Evolutionary conservation across 805 yeast species (phyloP), one percentile per base, ranked within the genome.

Genomic region (Scheffersomyces stipitis): DNA sequence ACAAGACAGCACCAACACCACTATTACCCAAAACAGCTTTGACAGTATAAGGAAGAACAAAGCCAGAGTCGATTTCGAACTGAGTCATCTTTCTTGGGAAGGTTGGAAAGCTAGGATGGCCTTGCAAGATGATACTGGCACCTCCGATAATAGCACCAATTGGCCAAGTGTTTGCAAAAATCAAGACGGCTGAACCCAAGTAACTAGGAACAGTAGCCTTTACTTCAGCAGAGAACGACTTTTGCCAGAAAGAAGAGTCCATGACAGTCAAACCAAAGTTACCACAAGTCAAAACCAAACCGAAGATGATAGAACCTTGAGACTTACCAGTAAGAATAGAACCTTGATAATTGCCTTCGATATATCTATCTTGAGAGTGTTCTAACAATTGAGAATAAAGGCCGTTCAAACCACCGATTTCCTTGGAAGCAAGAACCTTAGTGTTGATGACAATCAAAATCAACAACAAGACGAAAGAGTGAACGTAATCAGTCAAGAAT

Each of bases 401-500:
- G 7, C 53, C 54, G 26, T 51, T 58, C 17, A 60, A 39, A 4
- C 64, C 63, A 8, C 62, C 60, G 17, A 58, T 51, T 37, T 51
- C 45, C 3, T 51, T 53, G 2, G 60, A 50, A 9, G 48, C 26
- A 17, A 60, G 40, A 6, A 60, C 53, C 0, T 59, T 40, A 4
- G 66, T 60, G 40, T 53, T 45, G 14, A 60, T 33, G 38, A 49
- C 55, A 34, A 60, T 49, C 17, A 62, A 45, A 15, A 60, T 45
- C 13, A 60, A 38, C 8, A 61, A 36, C 17, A 56, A 38, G 16
- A 57, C 42, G 13, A 56, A 46, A 5, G 62, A 46, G 42, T 58
- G 62, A 14, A 59, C 61, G 37, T 45, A 31, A 45, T 75, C 80
- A 3, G 79, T 69, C 27, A 75, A 53, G 42, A 74, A 73, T 2